phyloP scores from a whole-genome alignment of 2,329 filamentous ascomycete genomes.

The Ophiostoma australiae region DNA sequence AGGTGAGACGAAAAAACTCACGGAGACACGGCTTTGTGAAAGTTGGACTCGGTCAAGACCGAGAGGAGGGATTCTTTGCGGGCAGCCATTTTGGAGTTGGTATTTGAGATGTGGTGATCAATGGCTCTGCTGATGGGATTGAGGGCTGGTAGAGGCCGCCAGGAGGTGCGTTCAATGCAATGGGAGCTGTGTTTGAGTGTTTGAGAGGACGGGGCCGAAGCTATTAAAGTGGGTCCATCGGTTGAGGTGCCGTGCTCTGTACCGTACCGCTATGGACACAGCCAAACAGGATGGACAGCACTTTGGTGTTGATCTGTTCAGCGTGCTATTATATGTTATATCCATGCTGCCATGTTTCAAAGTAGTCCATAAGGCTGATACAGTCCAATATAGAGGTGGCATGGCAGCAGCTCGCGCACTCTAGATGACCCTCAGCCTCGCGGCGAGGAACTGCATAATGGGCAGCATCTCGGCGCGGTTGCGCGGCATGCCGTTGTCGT shows the following conservation, averaged over 20 bases:
- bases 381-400: not conserved
- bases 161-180: not conserved
- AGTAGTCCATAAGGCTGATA: not conserved
- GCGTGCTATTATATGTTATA: not conserved
- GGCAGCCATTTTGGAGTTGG: not conserved
- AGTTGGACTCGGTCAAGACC: not conserved
- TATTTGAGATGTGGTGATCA: not conserved
- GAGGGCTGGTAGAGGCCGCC: not conserved
- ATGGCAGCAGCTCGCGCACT: not conserved
- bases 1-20: not conserved
- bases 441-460: slow-evolving; percentile 77
- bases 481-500: slow-evolving; percentile 75
- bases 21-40: not conserved
- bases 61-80: slow-evolving; percentile 14
- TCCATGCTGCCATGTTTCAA: not conserved
- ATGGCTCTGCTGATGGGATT: not conserved
- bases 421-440: slow-evolving; percentile 45
- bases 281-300: not conserved
- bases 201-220: not conserved
- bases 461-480: slow-evolving; percentile 81
- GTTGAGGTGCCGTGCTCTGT: not conserved
- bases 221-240: not conserved
- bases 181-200: not conserved
- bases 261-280: not conserved
- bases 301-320: not conserved